These are phyloP conservation scores for Metschnikowia amazonensis DNA, from an alignment of 805 yeast species.

Conservation along the genomic window DNA sequence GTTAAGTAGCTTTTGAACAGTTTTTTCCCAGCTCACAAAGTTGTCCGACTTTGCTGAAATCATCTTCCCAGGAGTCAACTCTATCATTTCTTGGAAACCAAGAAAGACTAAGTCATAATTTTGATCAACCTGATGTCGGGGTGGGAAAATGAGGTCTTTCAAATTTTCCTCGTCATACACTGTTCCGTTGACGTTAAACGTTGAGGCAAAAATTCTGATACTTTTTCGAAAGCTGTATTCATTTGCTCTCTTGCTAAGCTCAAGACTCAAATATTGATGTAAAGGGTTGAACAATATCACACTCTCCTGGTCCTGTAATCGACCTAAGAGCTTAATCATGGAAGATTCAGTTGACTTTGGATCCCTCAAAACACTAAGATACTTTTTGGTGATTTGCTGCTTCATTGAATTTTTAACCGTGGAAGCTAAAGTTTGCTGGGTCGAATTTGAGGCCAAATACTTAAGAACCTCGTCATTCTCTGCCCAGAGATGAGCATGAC, in stretches of 20 bases:
- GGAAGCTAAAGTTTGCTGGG: slow-evolving; percentile 42
- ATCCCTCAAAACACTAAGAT: slow-evolving; percentile 41
- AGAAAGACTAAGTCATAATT: slow-evolving; percentile 69
- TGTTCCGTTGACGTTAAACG: slow-evolving; percentile 54
- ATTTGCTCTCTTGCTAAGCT: slow-evolving; percentile 35
- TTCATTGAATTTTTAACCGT: slow-evolving; percentile 28
- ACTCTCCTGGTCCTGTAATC: slow-evolving; percentile 42
- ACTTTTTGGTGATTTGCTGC: slow-evolving; percentile 35
- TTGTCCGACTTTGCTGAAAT: slow-evolving; percentile 67
- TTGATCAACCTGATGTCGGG: slow-evolving; percentile 25
- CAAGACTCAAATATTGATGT: slow-evolving; percentile 47
- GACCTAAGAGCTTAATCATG: slow-evolving; percentile 47
- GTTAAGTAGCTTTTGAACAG: slow-evolving; percentile 48
- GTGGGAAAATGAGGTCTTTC: slow-evolving; percentile 45
- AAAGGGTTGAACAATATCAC: slow-evolving; percentile 49
- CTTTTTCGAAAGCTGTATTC: slow-evolving; percentile 41
- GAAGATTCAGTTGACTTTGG: slow-evolving; percentile 38
- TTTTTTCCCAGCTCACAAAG: slow-evolving; percentile 61
- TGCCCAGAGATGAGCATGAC: slow-evolving; percentile 46
- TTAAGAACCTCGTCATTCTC: slow-evolving; percentile 41
- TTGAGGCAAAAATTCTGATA: slow-evolving; percentile 43
- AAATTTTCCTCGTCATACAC: slow-evolving; percentile 39
- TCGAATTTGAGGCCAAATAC: slow-evolving; percentile 37
- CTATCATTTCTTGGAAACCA: slow-evolving; percentile 87
- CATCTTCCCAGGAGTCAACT: slow-evolving; percentile 78